phyloP scores from a whole-genome alignment of 805 yeast genomes.

The Starmerella stellata region DNA sequence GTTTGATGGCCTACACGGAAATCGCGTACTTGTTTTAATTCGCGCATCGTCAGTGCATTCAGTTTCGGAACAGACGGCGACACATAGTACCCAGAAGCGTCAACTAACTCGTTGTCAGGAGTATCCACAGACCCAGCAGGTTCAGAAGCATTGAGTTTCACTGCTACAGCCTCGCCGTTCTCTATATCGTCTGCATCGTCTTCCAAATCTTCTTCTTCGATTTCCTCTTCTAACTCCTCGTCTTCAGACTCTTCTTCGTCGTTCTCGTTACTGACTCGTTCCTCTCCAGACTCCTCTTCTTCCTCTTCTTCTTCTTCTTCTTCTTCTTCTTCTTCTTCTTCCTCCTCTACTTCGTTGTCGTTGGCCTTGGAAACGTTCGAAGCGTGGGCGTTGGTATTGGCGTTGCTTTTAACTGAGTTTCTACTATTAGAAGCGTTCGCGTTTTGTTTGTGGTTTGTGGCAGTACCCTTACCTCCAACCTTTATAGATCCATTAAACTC shows the following conservation, averaged over 20 bases:
- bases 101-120: constrained; percentile 30
- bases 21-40: constrained; percentile 43
- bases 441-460: too few species aligned
- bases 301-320: background rate
- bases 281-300: background rate
- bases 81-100: constrained; percentile 71
- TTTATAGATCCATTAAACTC: too few species aligned
- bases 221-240: background rate
- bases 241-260: background rate
- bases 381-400: too few species aligned
- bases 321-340: background rate
- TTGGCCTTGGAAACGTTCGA: too few species aligned
- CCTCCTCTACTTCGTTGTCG: background rate
- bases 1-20: constrained; percentile 65
- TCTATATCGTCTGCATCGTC: background rate
- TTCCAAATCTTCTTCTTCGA: background rate
- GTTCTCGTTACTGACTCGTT: background rate
- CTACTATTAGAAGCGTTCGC: too few species aligned
- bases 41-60: constrained; percentile 38
- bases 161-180: background rate
- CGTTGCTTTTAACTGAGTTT: too few species aligned
- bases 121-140: constrained; percentile 1
- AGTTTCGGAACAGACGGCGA: constrained; percentile 58
- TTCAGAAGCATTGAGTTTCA: background rate
- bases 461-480: too few species aligned